Conservation (phyloP, 1,284 basidiomycete genomes). For the Ganoderma boninense region DNA sequence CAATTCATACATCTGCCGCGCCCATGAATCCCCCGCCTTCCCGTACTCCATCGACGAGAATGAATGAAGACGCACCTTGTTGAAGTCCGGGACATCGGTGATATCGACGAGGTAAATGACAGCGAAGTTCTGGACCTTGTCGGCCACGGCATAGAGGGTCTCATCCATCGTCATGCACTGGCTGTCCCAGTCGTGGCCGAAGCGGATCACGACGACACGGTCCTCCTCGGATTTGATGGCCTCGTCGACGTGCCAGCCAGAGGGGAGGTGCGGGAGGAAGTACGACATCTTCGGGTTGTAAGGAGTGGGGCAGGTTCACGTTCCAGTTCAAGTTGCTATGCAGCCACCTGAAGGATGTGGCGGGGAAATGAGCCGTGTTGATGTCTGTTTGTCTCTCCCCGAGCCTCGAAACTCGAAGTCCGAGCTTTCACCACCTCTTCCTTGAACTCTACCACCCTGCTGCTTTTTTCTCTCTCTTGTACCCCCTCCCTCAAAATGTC, state of each 20-base stretch:
- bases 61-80: conserved; percentile 77
- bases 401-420: too few species aligned
- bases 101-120: conserved; percentile 97
- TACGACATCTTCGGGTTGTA: conserved; percentile 67
- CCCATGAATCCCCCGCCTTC: not conserved
- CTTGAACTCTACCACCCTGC: conserved; percentile 11
- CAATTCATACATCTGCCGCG: conserved; percentile 86
- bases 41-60: too few species aligned
- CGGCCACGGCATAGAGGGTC: conserved; percentile 90
- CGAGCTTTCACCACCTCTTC: too few species aligned
- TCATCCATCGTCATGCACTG: conserved; percentile 99
- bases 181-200: conserved; percentile 94
- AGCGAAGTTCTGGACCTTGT: conserved; percentile 98
- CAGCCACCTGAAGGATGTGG: not conserved
- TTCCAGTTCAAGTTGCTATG: not conserved
- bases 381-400: conserved; percentile 14
- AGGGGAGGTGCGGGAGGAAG: conserved; percentile 91
- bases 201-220: conserved; percentile 93
- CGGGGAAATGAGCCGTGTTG: conserved; percentile 16
- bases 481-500: conserved; percentile 28
- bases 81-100: conserved; percentile 98
- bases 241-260: conserved; percentile 98
- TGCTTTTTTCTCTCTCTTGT: not conserved
- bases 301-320: not conserved
- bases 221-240: conserved; percentile 99